Conservation (phyloP, 2,329 filamentous ascomycete genomes). For the Huntiella savannae region DNA sequence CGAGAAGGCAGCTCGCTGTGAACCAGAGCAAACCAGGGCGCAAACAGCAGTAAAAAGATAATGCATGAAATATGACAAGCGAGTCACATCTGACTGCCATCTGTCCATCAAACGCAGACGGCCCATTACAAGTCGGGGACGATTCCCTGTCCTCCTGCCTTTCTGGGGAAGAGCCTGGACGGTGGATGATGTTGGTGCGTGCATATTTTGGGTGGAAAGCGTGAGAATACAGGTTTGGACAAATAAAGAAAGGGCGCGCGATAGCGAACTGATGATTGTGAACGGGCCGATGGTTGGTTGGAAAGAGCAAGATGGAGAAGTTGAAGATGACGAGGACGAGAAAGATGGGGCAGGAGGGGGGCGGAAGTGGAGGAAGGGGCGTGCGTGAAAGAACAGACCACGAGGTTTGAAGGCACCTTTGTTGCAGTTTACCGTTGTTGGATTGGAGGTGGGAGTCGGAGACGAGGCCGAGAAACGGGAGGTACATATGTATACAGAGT, state of each 20-base stretch:
- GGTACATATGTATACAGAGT: no score
- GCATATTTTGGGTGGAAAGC: no score
- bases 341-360: neutral
- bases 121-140: neutral
- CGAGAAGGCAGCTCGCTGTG: neutral
- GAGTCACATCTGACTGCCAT: neutral
- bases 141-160: conserved; percentile 8
- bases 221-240: no score
- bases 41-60: neutral
- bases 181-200: neutral
- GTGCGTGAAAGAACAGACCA: neutral
- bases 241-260: no score
- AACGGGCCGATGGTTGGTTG: no score
- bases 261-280: no score
- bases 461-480: no score
- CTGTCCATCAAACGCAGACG: neutral
- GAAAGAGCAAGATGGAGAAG: no score
- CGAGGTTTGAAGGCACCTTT: neutral
- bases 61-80: neutral
- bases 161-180: conserved; percentile 5
- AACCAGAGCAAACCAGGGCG: neutral
- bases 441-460: neutral
- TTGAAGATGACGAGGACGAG: neutral
- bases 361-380: neutral
- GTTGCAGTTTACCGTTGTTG: neutral